A percentile compares a stretch with the other conserved stretches of the same genome.
Conservation (phyloP, 768 basidiomycete genomes). For the Cyclocybe aegerita region DNA sequence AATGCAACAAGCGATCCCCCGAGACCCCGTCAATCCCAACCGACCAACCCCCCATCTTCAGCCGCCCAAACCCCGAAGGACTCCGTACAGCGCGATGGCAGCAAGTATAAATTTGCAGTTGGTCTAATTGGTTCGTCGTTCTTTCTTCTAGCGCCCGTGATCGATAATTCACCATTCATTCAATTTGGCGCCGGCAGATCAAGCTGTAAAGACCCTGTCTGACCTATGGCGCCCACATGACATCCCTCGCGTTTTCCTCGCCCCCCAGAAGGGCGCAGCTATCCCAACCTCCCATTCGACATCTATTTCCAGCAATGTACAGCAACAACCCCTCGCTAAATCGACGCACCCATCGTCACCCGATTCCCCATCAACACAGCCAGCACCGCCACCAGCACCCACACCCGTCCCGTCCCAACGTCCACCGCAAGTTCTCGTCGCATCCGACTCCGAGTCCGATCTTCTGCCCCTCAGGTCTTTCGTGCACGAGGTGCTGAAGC, state of each 20-base stretch:
- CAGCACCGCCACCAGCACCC: constrained; percentile 7
- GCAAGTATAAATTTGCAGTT: constrained; percentile 66
- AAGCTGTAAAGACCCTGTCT: constrained; percentile 73
- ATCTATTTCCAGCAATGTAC: constrained; percentile 19
- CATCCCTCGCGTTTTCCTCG: constrained; percentile 53
- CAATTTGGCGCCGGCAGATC: constrained; percentile 45
- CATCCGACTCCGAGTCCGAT: constrained; percentile 29
- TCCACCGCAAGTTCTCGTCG: not conserved
- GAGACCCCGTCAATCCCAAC: constrained; percentile 30
- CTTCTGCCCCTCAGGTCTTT: constrained; percentile 70
- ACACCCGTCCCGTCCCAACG: constrained; percentile 8
- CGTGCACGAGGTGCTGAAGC: constrained; percentile 85
- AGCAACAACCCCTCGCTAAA: constrained; percentile 22
- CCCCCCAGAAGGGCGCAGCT: constrained; percentile 12
- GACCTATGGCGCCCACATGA: constrained; percentile 83
- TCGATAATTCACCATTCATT: not conserved
- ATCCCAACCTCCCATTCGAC: constrained; percentile 5
- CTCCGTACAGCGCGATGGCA: constrained; percentile 28
- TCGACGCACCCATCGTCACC: constrained; percentile 6
- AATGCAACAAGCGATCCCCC: constrained; percentile 20
- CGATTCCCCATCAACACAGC: constrained; percentile 1
- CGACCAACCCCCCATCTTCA: constrained; percentile 9
- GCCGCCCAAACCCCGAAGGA: constrained; percentile 32
- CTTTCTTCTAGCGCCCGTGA: not conserved
- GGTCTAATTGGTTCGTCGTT: constrained; percentile 66